These are phyloP conservation scores for Kwoniella europaea DNA, from an alignment of 768 basidiomycete species.

Conservation along the genomic window DNA sequence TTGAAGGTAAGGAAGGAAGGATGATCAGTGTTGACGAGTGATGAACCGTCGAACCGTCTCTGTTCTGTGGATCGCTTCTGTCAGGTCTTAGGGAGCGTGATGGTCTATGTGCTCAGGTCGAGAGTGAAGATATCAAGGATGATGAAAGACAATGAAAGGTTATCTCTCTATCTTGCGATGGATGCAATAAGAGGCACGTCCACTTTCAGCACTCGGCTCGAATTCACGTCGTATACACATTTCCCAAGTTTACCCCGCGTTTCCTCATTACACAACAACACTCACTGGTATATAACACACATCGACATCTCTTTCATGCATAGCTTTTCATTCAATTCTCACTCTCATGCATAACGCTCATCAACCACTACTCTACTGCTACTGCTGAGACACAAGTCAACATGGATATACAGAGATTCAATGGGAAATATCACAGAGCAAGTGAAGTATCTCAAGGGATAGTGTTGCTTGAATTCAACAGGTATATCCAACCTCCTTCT, in stretches of 20 bases:
- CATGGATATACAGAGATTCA: conserved; percentile 22
- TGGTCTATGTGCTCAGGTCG: neutral
- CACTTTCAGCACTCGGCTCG: neutral
- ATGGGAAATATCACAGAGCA: conserved; percentile 35
- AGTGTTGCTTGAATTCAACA: conserved; percentile 43
- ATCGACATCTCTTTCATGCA: neutral
- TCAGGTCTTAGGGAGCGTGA: neutral
- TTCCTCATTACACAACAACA: conserved; percentile 20
- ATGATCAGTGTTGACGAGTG: neutral
- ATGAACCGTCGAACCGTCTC: no score
- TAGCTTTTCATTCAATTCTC: neutral
- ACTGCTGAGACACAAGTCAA: neutral
- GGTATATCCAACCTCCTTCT: no score
- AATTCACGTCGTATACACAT: neutral
- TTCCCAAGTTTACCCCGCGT: conserved; percentile 10
- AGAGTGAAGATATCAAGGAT: neutral
- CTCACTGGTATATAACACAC: neutral
- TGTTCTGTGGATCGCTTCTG: no score
- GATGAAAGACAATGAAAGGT: no score
- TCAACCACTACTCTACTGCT: no score
- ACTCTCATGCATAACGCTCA: no score
- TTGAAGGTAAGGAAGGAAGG: neutral
- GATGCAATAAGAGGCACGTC: conserved; percentile 5
- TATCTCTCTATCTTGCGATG: no score
- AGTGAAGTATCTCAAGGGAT: conserved; percentile 33